Percentiles rank a stretch among this genome's conserved stretches.
Conservation (phyloP, 345 rosid species). For the Clausena lansium region DNA sequence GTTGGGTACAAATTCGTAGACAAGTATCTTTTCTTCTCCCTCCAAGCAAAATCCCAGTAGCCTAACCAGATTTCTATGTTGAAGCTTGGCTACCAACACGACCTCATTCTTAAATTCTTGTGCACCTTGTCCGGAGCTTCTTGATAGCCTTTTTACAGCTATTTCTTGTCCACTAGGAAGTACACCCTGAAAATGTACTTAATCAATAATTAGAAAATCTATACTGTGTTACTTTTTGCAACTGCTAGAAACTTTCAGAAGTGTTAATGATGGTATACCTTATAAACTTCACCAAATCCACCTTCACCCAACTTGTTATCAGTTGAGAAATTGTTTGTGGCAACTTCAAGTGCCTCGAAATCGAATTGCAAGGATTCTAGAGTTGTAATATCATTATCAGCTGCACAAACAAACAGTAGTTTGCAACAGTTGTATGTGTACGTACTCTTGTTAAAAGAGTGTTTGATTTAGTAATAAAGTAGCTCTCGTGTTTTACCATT, state of each 20-base stretch:
- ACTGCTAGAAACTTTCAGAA: not conserved
- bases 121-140: conserved; percentile 38
- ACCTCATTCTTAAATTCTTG: conserved; percentile 54
- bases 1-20: conserved; percentile 50
- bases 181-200: conserved; percentile 31
- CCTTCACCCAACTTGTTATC: conserved; percentile 68
- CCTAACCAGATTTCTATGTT: conserved; percentile 51
- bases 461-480: not conserved
- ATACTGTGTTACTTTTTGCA: not conserved
- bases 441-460: not conserved
- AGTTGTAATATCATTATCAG: conserved; percentile 25
- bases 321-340: conserved; percentile 48
- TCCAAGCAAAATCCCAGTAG: conserved; percentile 45
- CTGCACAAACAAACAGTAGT: not conserved
- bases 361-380: conserved; percentile 47
- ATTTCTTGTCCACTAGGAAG: conserved; percentile 32
- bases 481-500: conserved; percentile 3
- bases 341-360: conserved; percentile 33
- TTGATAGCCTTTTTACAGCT: conserved; percentile 52
- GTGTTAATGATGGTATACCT: conserved; percentile 25
- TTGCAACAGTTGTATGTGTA: not conserved
- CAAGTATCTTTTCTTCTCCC: conserved; percentile 44
- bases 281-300: conserved; percentile 70
- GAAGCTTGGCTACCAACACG: conserved; percentile 39
- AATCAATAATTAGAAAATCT: not conserved